phyloP scores from a whole-genome alignment of 1,284 basidiomycete species.

The Phellopilus nigrolimitatus region DNA sequence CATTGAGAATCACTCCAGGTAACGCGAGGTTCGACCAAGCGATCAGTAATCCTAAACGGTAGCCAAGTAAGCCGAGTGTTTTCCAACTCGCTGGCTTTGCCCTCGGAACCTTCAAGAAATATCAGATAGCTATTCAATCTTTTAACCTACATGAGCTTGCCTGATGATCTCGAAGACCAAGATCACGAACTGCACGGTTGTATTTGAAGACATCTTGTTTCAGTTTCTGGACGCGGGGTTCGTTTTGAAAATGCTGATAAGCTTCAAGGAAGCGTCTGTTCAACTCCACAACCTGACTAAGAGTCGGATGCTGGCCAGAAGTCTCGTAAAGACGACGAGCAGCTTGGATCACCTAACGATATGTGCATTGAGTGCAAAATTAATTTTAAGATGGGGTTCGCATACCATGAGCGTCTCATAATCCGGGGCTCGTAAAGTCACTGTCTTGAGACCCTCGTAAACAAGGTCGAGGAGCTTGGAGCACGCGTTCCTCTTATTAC shows the following conservation, averaged over 20 bases:
- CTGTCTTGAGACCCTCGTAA: slow-evolving; percentile 95
- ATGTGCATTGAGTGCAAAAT: slow-evolving; percentile 7
- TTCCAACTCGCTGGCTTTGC: slow-evolving; percentile 88
- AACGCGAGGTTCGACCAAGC: slow-evolving; percentile 88
- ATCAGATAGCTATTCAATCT: too few species aligned
- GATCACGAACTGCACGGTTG: slow-evolving; percentile 85
- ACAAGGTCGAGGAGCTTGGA: slow-evolving; percentile 87
- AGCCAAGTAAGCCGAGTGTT: slow-evolving; percentile 79
- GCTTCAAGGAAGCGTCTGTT: slow-evolving; percentile 95
- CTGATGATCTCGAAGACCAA: slow-evolving; percentile 98
- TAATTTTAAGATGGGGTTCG: slow-evolving; percentile 14
- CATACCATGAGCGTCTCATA: slow-evolving; percentile 96
- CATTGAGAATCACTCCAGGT: slow-evolving; percentile 93
- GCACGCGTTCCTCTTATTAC: slow-evolving; percentile 88
- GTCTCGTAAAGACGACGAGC: slow-evolving; percentile 92
- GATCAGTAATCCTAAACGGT: slow-evolving; percentile 77
- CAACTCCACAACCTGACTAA: slow-evolving; percentile 96
- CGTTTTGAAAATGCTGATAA: slow-evolving; percentile 91
- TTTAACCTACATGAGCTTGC: slow-evolving; percentile 41
- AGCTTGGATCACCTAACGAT: slow-evolving; percentile 83
- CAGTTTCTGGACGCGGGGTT: slow-evolving; percentile 84
- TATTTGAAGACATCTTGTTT: slow-evolving; percentile 88
- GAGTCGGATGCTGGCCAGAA: slow-evolving; percentile 89
- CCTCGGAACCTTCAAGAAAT: slow-evolving; percentile 65
- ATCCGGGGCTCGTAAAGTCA: slow-evolving; percentile 94